Evolutionary conservation across 805 yeast species (phyloP).

Genomic region (Jamesozyma rosinii): DNA sequence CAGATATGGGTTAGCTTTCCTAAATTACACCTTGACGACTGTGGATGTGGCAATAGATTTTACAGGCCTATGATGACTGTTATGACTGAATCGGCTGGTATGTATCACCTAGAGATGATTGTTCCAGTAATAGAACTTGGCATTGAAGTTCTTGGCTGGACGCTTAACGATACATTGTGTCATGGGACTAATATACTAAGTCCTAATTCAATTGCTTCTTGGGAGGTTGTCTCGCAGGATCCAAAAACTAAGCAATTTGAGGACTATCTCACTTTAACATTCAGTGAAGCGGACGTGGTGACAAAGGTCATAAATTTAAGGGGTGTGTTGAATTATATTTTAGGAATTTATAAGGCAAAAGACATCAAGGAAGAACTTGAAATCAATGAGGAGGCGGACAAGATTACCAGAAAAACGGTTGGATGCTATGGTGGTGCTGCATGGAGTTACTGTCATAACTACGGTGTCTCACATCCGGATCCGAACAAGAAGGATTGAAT

Average conservation of each 20-base stretch:
- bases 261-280: conserved; percentile 33
- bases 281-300: conserved; percentile 34
- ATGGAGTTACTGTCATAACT: conserved; percentile 6
- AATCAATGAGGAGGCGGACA: conserved; percentile 6
- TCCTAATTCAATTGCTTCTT: conserved; percentile 14
- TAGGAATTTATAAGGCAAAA: conserved; percentile 25
- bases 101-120: conserved; percentile 13
- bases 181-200: conserved; percentile 9
- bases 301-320: conserved; percentile 30
- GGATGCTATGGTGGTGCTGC: conserved; percentile 3
- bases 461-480: conserved; percentile 9
- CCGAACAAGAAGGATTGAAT: too few relatives aligned
- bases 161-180: conserved; percentile 9
- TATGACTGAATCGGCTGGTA: conserved; percentile 12
- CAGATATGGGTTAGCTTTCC: conserved; percentile 19
- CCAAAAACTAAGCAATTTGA: conserved; percentile 14
- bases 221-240: conserved; percentile 14
- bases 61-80: conserved; percentile 16
- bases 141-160: conserved; percentile 12
- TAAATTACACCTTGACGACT: conserved; percentile 10
- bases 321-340: conserved; percentile 33
- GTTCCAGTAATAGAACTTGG: conserved; percentile 13
- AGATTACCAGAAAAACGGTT: conserved; percentile 4
- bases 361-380: conserved; percentile 10
- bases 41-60: conserved; percentile 14